phyloP scores from a whole-genome alignment of 129 eudicot genomes.

The Silybum marianum region DNA sequence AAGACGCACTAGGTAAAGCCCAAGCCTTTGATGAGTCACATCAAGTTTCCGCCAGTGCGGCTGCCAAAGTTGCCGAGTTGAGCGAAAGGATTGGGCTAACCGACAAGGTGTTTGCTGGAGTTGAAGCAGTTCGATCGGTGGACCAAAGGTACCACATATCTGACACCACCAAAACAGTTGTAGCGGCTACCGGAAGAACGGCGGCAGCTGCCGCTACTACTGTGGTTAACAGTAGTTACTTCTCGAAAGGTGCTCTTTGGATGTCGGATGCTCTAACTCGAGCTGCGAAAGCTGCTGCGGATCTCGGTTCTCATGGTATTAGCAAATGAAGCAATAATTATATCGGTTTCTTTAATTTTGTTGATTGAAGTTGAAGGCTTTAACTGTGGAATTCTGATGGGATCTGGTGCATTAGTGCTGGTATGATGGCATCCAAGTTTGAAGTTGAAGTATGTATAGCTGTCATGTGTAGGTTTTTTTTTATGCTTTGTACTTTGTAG shows the following conservation, averaged over 20 bases:
- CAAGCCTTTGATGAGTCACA: constrained; percentile 96
- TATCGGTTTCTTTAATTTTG: neutral
- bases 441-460: neutral
- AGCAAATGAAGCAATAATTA: constrained; percentile 19
- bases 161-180: constrained; percentile 68
- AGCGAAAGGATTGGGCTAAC: constrained; percentile 84
- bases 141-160: constrained; percentile 64
- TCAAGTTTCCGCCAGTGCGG: constrained; percentile 86
- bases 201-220: constrained; percentile 85
- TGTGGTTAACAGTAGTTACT: constrained; percentile 83
- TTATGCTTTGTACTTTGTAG: neutral
- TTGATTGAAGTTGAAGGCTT: neutral
- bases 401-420: too few relatives aligned
- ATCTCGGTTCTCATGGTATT: constrained; percentile 49
- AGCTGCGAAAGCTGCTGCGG: constrained; percentile 66
- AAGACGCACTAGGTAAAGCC: constrained; percentile 71
- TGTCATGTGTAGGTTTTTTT: neutral
- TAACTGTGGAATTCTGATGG: too few relatives aligned
- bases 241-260: constrained; percentile 95
- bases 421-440: too few relatives aligned
- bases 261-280: constrained; percentile 56
- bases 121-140: constrained; percentile 71
- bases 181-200: constrained; percentile 70
- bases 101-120: constrained; percentile 71
- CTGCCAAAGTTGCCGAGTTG: constrained; percentile 83